Evolutionary conservation across 2,329 filamentous ascomycete genomes (phyloP).

Genomic region (Paraphaeosphaeria minitans): DNA sequence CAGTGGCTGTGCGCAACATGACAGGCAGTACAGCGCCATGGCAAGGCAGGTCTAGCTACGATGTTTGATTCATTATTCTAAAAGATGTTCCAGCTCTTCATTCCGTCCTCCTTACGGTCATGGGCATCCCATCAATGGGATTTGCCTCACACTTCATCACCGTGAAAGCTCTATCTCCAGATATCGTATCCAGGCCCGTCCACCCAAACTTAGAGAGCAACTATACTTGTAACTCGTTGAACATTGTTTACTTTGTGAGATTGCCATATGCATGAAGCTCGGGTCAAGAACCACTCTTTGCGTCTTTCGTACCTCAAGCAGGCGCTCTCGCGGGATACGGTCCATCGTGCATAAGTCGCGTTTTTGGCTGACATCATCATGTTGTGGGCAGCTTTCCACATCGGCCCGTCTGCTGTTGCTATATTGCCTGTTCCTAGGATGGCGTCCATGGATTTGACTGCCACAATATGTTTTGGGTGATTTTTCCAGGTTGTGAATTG

Average conservation of each 20-base stretch:
- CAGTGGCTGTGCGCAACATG: too few species aligned
- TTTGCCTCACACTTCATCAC: conserved; percentile 39
- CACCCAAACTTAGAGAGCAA: too few species aligned
- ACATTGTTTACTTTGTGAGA: conserved; percentile 42
- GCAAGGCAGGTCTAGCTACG: too few species aligned
- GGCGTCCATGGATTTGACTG: conserved; percentile 26
- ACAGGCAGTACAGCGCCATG: too few species aligned
- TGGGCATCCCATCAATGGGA: conserved; percentile 39
- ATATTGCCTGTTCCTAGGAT: conserved; percentile 38
- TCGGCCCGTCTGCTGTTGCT: conserved; percentile 34
- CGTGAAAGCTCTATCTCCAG: conserved; percentile 40
- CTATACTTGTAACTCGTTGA: too few species aligned
- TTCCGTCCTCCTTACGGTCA: conserved; percentile 27
- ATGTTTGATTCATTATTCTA: neutral
- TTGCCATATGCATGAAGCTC: conserved; percentile 42
- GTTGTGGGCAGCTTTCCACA: conserved; percentile 44
- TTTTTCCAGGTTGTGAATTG: conserved; percentile 45
- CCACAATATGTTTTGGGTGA: conserved; percentile 38
- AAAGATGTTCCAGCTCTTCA: neutral
- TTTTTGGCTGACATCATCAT: conserved; percentile 46
- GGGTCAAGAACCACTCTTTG: conserved; percentile 31
- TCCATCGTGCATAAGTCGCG: conserved; percentile 45
- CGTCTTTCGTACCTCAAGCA: conserved; percentile 22
- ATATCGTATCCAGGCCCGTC: conserved; percentile 34
- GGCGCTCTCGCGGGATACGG: conserved; percentile 35